phyloP scores from a whole-genome alignment of 345 rosid genomes.

The Sapria himalayana region DNA sequence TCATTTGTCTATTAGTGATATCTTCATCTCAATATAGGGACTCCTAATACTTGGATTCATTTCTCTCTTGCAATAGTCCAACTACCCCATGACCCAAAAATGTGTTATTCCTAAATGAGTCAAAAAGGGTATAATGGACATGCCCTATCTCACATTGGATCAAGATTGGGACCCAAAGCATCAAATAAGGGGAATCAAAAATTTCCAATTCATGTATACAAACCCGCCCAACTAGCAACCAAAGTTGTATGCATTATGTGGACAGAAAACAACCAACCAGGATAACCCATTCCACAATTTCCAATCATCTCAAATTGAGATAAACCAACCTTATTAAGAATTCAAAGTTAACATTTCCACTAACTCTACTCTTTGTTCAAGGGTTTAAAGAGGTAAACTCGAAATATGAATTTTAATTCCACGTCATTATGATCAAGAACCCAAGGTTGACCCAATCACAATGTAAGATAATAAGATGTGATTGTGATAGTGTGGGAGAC shows the following conservation, averaged over 20 bases:
- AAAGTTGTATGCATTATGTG: slow-evolving; percentile 4
- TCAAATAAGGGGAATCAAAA: not conserved
- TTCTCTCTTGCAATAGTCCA: slow-evolving; percentile 2
- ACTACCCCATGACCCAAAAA: slow-evolving; percentile 2
- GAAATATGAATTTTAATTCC: too few species aligned
- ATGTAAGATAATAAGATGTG: too few species aligned
- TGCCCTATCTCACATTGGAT: slow-evolving; percentile 9
- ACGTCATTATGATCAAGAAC: too few species aligned
- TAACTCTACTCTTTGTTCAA: too few species aligned
- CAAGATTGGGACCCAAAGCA: slow-evolving; percentile 2
- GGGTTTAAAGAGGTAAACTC: too few species aligned
- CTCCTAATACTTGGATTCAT: slow-evolving; percentile 3
- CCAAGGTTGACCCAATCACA: too few species aligned
- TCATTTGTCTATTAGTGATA: too few species aligned
- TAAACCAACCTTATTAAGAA: too few species aligned
- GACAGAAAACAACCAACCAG: not conserved
- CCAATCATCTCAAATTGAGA: too few species aligned
- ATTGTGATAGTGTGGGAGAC: too few species aligned
- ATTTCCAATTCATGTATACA: slow-evolving; percentile 3
- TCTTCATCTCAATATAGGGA: too few species aligned
- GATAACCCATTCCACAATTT: not conserved
- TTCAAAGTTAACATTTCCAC: too few species aligned
- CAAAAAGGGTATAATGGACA: not conserved
- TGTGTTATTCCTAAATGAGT: slow-evolving; percentile 7
- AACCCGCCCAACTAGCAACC: slow-evolving; percentile 5